Evolutionary conservation across 2,329 filamentous ascomycete species (phyloP), one percentile per base, ranked within the genome.

Genomic region (Talaromyces sp.): DNA sequence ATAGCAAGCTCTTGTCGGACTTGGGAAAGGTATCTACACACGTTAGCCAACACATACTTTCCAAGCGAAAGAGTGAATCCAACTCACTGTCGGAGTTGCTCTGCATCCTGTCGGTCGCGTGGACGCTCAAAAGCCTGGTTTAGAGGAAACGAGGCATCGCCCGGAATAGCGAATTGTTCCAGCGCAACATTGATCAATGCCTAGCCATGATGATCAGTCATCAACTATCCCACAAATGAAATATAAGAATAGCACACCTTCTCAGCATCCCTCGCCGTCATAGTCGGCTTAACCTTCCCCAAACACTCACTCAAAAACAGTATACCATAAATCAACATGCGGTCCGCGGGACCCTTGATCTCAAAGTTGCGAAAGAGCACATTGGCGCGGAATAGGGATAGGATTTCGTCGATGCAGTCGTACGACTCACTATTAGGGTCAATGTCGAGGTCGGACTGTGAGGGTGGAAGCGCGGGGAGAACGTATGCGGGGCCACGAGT

Each of bases 311-410:
- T 94, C 73, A 98, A 86, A 80, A 94, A 98, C 76, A 96, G 86
- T 77, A 97, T 99, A 68, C 94, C 94, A 82, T 99, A 99, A 74
- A 98, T 93, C 70, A 99, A 85, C 74, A 98, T 88, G 47, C 95
- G 87, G 81, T 99, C 95, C 66, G 95, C 94, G 31, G 92, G 91
- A 14, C 95, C 95, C 81, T 97, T 94, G 83, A 98, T 96, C 84
- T 98, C 95, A 74, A 99, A 99, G 85, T 98, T 99, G 74, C 95
- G 91, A 86, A 98, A 99, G 81, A 99, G 94, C 67, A 94, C 97
- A 84, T 99, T 98, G 73, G 95, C 94, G 69, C 95, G 92, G 86
- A 98, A 99, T 59, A 98, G 87, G 13, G 89, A 86, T 63, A 99
- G 86, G 60, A 96, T 89, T 83, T 99, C 95, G 81, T 99, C 95